phyloP scores from a whole-genome alignment of 768 basidiomycete species.

The Phlegmacium glaucopus region DNA sequence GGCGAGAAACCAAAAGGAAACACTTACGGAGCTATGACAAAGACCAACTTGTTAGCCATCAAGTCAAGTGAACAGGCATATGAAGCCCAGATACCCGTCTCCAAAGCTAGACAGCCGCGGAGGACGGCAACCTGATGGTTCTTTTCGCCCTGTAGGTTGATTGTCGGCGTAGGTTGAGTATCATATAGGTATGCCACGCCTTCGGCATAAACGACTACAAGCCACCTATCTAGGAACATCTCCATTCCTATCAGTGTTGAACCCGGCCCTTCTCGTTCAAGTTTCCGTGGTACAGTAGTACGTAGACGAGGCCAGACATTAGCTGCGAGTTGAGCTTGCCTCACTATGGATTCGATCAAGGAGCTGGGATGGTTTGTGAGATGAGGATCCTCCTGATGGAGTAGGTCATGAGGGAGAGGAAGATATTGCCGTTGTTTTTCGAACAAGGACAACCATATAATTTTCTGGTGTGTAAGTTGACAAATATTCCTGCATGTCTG shows the following conservation, averaged over 20 bases:
- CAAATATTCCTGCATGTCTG: conserved; percentile 18
- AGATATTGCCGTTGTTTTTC: conserved; percentile 11
- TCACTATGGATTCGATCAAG: conserved; percentile 11
- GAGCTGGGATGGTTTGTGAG: conserved; percentile 4
- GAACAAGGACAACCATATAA: conserved; percentile 16
- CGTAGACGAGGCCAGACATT: conserved; percentile 14
- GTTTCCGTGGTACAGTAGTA: conserved; percentile 1
- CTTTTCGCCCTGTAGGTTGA: background rate
- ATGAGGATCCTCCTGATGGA: conserved; percentile 6
- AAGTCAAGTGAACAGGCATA: conserved; percentile 20
- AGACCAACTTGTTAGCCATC: conserved; percentile 17
- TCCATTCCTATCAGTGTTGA: conserved; percentile 33
- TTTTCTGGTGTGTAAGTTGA: conserved; percentile 11
- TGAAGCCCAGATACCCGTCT: conserved; percentile 16
- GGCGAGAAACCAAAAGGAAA: background rate
- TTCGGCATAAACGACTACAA: conserved; percentile 41
- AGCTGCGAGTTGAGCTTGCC: conserved; percentile 3
- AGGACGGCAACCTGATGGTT: background rate
- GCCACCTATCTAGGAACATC: conserved; percentile 44
- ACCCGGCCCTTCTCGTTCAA: conserved; percentile 6
- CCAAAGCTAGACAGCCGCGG: conserved; percentile 8
- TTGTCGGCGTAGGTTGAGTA: conserved; percentile 12
- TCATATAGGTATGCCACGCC: conserved; percentile 44
- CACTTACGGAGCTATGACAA: conserved; percentile 25
- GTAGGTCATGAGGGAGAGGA: conserved; percentile 12